Evolutionary conservation across 257 asterid species (phyloP).

Genomic region (Rehmannia glutinosa): DNA sequence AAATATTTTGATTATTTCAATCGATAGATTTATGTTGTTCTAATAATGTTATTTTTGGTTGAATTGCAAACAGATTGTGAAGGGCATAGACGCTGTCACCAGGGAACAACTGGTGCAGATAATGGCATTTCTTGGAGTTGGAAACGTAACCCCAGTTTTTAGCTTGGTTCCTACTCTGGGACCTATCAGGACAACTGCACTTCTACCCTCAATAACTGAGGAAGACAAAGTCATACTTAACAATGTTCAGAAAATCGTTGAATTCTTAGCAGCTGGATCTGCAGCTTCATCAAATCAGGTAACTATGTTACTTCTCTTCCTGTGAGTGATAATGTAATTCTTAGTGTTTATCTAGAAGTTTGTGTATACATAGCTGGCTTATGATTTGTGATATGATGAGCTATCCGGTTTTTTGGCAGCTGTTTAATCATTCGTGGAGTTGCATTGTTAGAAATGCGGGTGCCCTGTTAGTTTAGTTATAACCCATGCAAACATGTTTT

Average conservation of each 20-base stretch:
- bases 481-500: too few relatives aligned
- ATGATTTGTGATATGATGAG: too few relatives aligned
- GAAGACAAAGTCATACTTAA: conserved; percentile 84
- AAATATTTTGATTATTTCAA: neutral
- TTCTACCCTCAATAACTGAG: conserved; percentile 79
- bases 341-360: too few relatives aligned
- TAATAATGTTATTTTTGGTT: conserved; percentile 9
- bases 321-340: too few relatives aligned
- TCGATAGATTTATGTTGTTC: conserved; percentile 1
- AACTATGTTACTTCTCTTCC: too few relatives aligned
- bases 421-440: too few relatives aligned
- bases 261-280: conserved; percentile 76
- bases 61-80: conserved; percentile 65
- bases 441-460: too few relatives aligned
- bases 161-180: conserved; percentile 87
- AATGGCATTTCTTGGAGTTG: conserved; percentile 63
- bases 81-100: conserved; percentile 93
- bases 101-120: conserved; percentile 91
- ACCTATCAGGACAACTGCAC: conserved; percentile 78
- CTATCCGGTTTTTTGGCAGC: too few relatives aligned
- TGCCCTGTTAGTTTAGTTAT: too few relatives aligned
- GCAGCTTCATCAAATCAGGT: conserved; percentile 63
- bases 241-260: conserved; percentile 77
- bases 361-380: too few relatives aligned
- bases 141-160: conserved; percentile 67